Percentiles rank a stretch among this genome's conserved stretches.
Evolutionary conservation across 331 rosid genomes (phyloP).

Genomic region (Pyrus hybrid): DNA sequence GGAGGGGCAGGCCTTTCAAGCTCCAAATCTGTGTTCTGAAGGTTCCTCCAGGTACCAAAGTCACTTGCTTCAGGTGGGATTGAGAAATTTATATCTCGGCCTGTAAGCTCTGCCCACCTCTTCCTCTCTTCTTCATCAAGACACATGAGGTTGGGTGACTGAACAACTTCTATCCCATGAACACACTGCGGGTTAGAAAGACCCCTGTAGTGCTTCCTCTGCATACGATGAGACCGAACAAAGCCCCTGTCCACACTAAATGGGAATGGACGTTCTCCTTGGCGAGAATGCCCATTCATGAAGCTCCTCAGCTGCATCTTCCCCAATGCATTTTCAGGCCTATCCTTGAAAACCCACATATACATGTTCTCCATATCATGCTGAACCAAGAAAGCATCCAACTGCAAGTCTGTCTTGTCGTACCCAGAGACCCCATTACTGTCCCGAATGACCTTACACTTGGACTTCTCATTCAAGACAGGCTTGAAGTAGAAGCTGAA

Average conservation of each 20-base stretch:
- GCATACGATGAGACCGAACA: constrained; percentile 46
- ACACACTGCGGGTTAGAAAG: constrained; percentile 40
- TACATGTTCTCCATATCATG: constrained; percentile 51
- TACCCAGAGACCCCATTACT: constrained; percentile 35
- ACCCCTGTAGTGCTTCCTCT: constrained; percentile 45
- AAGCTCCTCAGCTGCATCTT: constrained; percentile 48
- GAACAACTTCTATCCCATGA: constrained; percentile 35
- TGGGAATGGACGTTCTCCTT: constrained; percentile 42
- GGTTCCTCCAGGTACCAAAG: constrained; percentile 35
- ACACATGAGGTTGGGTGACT: constrained; percentile 29
- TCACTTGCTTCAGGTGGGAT: constrained; percentile 32
- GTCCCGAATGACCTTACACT: constrained; percentile 25
- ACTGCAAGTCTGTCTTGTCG: constrained; percentile 30
- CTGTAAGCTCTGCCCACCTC: constrained; percentile 46
- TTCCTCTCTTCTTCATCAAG: constrained; percentile 37
- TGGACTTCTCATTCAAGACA: constrained; percentile 37
- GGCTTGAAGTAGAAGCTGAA: constrained; percentile 47
- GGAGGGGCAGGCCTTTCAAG: constrained; percentile 24
- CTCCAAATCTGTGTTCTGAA: constrained; percentile 28
- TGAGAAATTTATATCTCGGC: constrained; percentile 33
- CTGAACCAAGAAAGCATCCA: constrained; percentile 36
- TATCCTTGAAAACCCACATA: constrained; percentile 51
- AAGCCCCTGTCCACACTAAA: constrained; percentile 39
- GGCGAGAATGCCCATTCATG: constrained; percentile 46
- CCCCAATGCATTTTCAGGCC: constrained; percentile 37